phyloP scores from a whole-genome alignment of 139 green algal species.

The Asterochloris sp. region DNA sequence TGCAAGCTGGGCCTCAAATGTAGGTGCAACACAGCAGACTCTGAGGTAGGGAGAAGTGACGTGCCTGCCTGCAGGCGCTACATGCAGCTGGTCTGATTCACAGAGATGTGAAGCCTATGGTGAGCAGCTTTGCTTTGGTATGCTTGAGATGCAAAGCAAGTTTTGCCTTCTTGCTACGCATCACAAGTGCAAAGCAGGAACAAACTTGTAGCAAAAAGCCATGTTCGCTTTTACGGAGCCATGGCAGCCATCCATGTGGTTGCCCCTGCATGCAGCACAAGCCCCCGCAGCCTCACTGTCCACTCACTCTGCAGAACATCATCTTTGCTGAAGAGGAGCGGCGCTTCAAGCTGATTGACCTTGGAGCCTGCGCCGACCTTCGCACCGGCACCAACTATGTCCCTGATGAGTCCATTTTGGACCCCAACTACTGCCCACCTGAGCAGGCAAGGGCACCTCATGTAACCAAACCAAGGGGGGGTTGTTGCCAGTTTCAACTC shows the following conservation, averaged over 20 bases:
- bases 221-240: too few relatives aligned
- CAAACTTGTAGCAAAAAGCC: too few relatives aligned
- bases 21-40: too few relatives aligned
- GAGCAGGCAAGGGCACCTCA: conserved; percentile 57
- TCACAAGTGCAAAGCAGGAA: too few relatives aligned
- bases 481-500: neutral
- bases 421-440: conserved; percentile 85
- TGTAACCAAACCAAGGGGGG: neutral
- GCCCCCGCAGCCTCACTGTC: too few relatives aligned
- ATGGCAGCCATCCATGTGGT: too few relatives aligned
- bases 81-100: conserved; percentile 86
- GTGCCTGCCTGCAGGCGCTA: conserved; percentile 54
- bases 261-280: too few relatives aligned
- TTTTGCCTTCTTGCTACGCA: too few relatives aligned
- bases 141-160: too few relatives aligned
- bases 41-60: too few relatives aligned
- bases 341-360: conserved; percentile 72
- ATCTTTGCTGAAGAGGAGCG: conserved; percentile 61
- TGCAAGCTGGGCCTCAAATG: too few relatives aligned
- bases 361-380: conserved; percentile 76
- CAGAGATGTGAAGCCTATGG: conserved; percentile 84
- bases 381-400: conserved; percentile 87
- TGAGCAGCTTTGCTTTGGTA: too few relatives aligned
- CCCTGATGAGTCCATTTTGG: conserved; percentile 84
- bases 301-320: conserved; percentile 55